A percentile compares a stretch with the other conserved stretches of the same genome.
phyloP scores from a whole-genome alignment of 306 rosid genomes.

The Betula pendula region DNA sequence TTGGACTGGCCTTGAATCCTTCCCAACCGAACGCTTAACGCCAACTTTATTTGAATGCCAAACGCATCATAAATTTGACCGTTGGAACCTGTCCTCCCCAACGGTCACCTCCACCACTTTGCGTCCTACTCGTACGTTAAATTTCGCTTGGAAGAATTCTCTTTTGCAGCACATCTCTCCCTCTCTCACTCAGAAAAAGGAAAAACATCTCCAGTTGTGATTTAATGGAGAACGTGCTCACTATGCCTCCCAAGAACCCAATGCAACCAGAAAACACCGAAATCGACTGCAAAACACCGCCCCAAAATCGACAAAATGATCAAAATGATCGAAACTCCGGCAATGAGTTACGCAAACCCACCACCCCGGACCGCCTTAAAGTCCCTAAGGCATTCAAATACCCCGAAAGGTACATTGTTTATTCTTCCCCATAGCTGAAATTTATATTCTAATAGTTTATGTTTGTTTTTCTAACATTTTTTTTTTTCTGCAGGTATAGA shows the following conservation, averaged over 20 bases:
- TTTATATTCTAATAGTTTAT: background rate
- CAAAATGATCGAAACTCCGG: conserved; percentile 31
- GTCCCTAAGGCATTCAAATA: conserved; percentile 81
- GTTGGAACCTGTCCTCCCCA: conserved; percentile 33
- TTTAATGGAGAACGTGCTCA: conserved; percentile 47
- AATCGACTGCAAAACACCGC: conserved; percentile 46
- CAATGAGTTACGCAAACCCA: conserved; percentile 52
- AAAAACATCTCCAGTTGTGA: background rate
- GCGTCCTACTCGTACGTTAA: background rate
- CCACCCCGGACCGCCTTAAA: conserved; percentile 64
- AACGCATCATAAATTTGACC: conserved; percentile 33
- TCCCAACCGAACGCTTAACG: background rate
- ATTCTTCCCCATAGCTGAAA: background rate
- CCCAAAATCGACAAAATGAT: conserved; percentile 28
- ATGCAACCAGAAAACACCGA: conserved; percentile 23
- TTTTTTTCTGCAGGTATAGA: conserved; percentile 53
- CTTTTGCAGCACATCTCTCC: background rate
- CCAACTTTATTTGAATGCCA: conserved; percentile 9
- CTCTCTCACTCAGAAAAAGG: too few relatives aligned
- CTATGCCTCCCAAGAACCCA: conserved; percentile 36
- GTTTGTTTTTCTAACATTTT: background rate
- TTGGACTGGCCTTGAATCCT: background rate
- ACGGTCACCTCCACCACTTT: conserved; percentile 37
- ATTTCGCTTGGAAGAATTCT: background rate
- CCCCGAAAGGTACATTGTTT: conserved; percentile 67